Evolutionary conservation across 495 filamentous ascomycete species (phyloP).

Genomic region (Tetracladium setigerum): DNA sequence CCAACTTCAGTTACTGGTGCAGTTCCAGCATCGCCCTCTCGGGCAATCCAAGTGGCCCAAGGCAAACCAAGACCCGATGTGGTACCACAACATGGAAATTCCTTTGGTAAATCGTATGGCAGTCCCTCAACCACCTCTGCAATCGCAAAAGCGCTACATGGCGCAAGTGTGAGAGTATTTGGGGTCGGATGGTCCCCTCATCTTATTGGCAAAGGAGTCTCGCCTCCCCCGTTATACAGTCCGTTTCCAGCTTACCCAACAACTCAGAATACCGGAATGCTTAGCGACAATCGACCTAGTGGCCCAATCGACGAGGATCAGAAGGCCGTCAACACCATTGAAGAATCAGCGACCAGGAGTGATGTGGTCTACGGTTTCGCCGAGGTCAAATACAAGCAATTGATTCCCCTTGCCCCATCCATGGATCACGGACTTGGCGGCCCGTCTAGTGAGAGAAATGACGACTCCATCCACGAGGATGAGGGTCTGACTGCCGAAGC

Average conservation of each 20-base stretch:
- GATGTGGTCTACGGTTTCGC: slow-evolving; percentile 96
- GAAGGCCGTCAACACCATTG: slow-evolving; percentile 68
- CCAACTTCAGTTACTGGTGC: slow-evolving; percentile 52
- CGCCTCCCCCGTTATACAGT: slow-evolving; percentile 70
- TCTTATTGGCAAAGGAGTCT: slow-evolving; percentile 58
- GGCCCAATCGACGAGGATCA: slow-evolving; percentile 70
- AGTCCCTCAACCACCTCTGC: slow-evolving; percentile 83
- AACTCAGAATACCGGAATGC: slow-evolving; percentile 40
- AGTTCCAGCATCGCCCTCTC: slow-evolving; percentile 43
- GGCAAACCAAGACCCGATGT: slow-evolving; percentile 54
- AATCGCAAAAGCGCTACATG: slow-evolving; percentile 89
- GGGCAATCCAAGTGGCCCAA: slow-evolving; percentile 60
- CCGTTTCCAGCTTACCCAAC: slow-evolving; percentile 79
- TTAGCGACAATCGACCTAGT: slow-evolving; percentile 58
- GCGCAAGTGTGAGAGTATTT: slow-evolving; percentile 81
- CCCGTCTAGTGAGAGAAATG: slow-evolving; percentile 38
- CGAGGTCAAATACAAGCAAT: slow-evolving; percentile 96
- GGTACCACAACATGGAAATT: slow-evolving; percentile 56
- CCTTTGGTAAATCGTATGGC: slow-evolving; percentile 73
- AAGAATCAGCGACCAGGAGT: slow-evolving; percentile 84
- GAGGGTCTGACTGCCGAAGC: slow-evolving; percentile 79
- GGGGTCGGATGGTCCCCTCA: slow-evolving; percentile 64
- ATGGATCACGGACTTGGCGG: slow-evolving; percentile 62
- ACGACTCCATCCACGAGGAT: slow-evolving; percentile 42
- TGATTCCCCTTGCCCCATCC: slow-evolving; percentile 79